A percentile compares a stretch with the other conserved stretches of the same genome.
Evolutionary conservation across 2,329 filamentous ascomycete species (phyloP).

Genomic region (Cercospora nicotianae): DNA sequence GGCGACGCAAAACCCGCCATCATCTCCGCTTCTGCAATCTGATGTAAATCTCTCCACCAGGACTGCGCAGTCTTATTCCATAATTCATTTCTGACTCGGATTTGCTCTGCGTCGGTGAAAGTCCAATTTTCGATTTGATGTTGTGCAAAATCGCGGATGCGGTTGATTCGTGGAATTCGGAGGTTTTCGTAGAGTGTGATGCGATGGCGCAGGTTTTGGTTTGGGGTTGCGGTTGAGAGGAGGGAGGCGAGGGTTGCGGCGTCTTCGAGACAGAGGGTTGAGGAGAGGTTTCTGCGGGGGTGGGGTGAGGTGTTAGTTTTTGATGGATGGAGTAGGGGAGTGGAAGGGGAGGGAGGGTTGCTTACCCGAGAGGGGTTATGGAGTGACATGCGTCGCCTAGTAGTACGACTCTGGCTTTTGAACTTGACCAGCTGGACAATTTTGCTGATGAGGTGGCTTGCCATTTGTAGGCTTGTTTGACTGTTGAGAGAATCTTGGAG

Average conservation of each 20-base stretch:
- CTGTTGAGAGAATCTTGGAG: conserved; percentile 2
- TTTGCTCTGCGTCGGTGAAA: background rate
- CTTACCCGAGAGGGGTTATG: conserved; percentile 8
- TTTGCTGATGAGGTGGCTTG: conserved; percentile 1
- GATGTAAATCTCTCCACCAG: conserved; percentile 1
- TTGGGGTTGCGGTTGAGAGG: background rate
- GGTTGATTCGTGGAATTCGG: conserved; percentile 10
- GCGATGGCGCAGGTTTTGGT: background rate
- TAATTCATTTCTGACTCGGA: conserved; percentile 6
- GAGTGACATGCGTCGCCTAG: conserved; percentile 17
- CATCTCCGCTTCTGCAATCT: background rate
- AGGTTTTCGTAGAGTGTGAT: conserved; percentile 14
- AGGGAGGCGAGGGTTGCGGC: conserved; percentile 14
- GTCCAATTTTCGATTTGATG: conserved; percentile 10
- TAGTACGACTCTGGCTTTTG: conserved; percentile 8
- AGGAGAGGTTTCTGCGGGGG: conserved; percentile 1
- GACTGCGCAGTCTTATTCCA: conserved; percentile 10
- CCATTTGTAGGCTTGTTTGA: conserved; percentile 16
- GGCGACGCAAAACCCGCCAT: conserved; percentile 3
- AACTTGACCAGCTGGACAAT: conserved; percentile 10
- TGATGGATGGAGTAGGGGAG: background rate
- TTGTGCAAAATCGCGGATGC: conserved; percentile 7
- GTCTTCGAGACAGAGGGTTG: conserved; percentile 17
- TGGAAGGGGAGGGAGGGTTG: background rate
- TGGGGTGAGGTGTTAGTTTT: background rate